Conservation (phyloP, 1,284 basidiomycete species). For the Rhodofomes roseus region DNA sequence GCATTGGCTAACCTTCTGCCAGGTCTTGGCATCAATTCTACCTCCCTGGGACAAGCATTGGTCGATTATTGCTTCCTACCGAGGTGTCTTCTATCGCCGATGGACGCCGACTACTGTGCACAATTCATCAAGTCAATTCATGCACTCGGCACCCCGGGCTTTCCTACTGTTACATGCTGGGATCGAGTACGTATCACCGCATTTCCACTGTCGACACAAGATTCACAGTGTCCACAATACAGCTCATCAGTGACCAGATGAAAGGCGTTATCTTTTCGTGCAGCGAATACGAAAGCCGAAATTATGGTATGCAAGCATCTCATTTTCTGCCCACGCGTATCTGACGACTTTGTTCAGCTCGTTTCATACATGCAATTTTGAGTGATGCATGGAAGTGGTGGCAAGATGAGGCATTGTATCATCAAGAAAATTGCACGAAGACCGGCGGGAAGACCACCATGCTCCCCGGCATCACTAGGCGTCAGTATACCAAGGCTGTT, state of each 20-base stretch:
- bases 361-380: constrained; percentile 80
- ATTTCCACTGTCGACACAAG: not conserved
- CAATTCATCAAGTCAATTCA: constrained; percentile 90
- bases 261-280: constrained; percentile 87
- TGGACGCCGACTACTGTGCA: constrained; percentile 94
- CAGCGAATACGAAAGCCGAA: constrained; percentile 94
- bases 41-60: constrained; percentile 52
- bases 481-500: constrained; percentile 43
- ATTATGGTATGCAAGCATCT: constrained; percentile 62
- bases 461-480: constrained; percentile 64
- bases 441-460: constrained; percentile 58
- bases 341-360: constrained; percentile 43
- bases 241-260: constrained; percentile 83
- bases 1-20: not conserved
- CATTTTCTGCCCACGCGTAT: not conserved
- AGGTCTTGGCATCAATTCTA: constrained; percentile 13
- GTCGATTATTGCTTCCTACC: constrained; percentile 94
- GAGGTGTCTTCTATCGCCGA: constrained; percentile 86
- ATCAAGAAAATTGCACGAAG: constrained; percentile 65
- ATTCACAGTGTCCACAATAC: not conserved
- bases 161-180: constrained; percentile 84
- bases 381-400: constrained; percentile 78
- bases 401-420: constrained; percentile 60
- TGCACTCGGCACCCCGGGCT: constrained; percentile 80
- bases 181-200: constrained; percentile 56